phyloP scores from a whole-genome alignment of 306 rosid genomes.

The Vicia sativa region DNA sequence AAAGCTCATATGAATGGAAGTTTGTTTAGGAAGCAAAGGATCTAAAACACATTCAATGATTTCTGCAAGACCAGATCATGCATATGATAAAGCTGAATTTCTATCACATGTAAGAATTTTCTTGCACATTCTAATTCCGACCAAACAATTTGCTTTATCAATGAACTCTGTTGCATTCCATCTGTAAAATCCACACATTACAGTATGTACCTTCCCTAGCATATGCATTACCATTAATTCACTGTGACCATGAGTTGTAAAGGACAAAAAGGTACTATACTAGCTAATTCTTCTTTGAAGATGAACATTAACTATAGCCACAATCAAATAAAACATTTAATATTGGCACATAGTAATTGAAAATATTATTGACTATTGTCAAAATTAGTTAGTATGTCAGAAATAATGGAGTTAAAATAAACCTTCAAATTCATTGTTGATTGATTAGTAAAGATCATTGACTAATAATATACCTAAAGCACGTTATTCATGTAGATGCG shows the following conservation, averaged over 20 bases:
- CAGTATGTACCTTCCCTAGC: constrained; percentile 37
- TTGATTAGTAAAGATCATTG: constrained; percentile 41
- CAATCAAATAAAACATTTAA: no score
- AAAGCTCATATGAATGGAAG: no score
- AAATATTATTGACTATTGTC: constrained; percentile 18
- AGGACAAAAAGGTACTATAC: background rate
- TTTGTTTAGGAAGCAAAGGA: constrained; percentile 45
- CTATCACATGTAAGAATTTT: constrained; percentile 27
- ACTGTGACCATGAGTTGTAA: constrained; percentile 29
- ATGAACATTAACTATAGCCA: background rate
- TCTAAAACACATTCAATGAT: constrained; percentile 39
- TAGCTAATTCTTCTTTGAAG: background rate
- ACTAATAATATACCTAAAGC: constrained; percentile 33
- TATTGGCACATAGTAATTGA: background rate
- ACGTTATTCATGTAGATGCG: constrained; percentile 29
- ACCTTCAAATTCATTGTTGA: constrained; percentile 15
- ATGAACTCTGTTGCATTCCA: constrained; percentile 13
- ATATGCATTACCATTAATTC: background rate
- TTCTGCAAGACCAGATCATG: constrained; percentile 43
- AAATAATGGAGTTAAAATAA: constrained; percentile 20
- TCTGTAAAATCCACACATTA: constrained; percentile 37
- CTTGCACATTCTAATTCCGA: constrained; percentile 34
- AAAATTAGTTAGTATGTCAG: constrained; percentile 32
- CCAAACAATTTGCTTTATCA: constrained; percentile 6
- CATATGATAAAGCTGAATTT: constrained; percentile 30